A percentile compares a stretch with the other conserved stretches of the same genome.
phyloP scores from a whole-genome alignment of 768 basidiomycete genomes.

The Lactifluus piperatus region DNA sequence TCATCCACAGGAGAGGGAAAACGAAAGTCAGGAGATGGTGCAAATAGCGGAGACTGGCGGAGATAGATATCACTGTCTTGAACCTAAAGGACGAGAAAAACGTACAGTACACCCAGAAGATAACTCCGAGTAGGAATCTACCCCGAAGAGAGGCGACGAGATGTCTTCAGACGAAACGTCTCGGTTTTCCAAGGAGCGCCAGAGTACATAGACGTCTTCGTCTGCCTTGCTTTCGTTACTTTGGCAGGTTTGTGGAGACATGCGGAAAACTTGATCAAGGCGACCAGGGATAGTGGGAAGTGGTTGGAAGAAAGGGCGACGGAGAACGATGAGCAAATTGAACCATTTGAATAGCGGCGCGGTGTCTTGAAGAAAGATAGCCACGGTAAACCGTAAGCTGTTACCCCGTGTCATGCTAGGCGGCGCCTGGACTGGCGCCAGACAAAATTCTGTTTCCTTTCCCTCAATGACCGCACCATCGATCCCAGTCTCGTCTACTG shows the following conservation, averaged over 20 bases:
- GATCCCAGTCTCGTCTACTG: background rate
- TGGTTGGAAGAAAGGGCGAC: background rate
- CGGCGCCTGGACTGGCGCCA: background rate
- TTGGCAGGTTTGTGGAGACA: background rate
- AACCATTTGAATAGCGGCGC: slow-evolving; percentile 11
- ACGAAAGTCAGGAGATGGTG: background rate
- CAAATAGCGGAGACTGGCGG: slow-evolving; percentile 10
- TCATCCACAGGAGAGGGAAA: background rate
- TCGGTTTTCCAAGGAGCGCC: background rate
- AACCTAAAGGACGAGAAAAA: background rate
- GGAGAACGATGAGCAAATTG: background rate
- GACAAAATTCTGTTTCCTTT: background rate
- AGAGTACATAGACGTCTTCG: background rate
- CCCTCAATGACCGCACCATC: background rate
- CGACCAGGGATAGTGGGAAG: background rate
- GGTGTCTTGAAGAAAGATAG: slow-evolving; percentile 6
- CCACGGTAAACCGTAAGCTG: background rate
- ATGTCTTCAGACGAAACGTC: background rate
- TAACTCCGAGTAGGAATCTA: background rate
- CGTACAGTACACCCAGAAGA: background rate
- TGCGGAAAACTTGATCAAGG: background rate
- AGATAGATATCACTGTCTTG: background rate
- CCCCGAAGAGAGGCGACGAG: slow-evolving; percentile 6
- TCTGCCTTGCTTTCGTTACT: background rate
- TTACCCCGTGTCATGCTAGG: background rate